A percentile compares a stretch with the other conserved stretches of the same genome.
Conservation (phyloP, 257 asterid species). For the Solanum commersonii region DNA sequence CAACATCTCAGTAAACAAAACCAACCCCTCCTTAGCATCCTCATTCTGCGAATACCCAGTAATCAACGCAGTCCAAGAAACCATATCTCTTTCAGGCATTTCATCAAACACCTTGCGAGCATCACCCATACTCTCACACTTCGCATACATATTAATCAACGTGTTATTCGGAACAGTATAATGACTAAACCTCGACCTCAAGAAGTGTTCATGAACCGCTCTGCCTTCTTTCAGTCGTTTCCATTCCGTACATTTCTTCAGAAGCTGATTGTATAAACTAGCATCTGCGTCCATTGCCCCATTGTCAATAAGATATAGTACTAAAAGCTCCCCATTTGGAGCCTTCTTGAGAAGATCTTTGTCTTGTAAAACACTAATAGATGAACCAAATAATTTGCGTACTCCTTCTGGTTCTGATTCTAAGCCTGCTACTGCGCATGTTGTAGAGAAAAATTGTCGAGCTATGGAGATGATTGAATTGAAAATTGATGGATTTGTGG, state of each 20-base stretch:
- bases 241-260: slow-evolving; percentile 46
- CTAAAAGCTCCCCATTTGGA: slow-evolving; percentile 36
- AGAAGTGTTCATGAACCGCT: slow-evolving; percentile 46
- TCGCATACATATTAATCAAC: slow-evolving; percentile 45
- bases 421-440: not conserved
- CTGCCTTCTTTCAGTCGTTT: slow-evolving; percentile 46
- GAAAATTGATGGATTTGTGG: not conserved
- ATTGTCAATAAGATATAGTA: slow-evolving; percentile 46
- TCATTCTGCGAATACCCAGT: slow-evolving; percentile 60
- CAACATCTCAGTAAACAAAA: slow-evolving; percentile 43
- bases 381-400: not conserved
- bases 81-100: slow-evolving; percentile 69
- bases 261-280: slow-evolving; percentile 29
- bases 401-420: not conserved
- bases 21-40: slow-evolving; percentile 30
- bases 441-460: not conserved
- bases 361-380: slow-evolving; percentile 12
- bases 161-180: slow-evolving; percentile 32
- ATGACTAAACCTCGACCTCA: slow-evolving; percentile 26
- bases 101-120: slow-evolving; percentile 61
- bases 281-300: slow-evolving; percentile 44
- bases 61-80: slow-evolving; percentile 64
- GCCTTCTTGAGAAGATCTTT: slow-evolving; percentile 39
- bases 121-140: slow-evolving; percentile 37
- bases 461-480: not conserved